phyloP scores from a whole-genome alignment of 208 protist species.

The Trypanosoma mega region DNA sequence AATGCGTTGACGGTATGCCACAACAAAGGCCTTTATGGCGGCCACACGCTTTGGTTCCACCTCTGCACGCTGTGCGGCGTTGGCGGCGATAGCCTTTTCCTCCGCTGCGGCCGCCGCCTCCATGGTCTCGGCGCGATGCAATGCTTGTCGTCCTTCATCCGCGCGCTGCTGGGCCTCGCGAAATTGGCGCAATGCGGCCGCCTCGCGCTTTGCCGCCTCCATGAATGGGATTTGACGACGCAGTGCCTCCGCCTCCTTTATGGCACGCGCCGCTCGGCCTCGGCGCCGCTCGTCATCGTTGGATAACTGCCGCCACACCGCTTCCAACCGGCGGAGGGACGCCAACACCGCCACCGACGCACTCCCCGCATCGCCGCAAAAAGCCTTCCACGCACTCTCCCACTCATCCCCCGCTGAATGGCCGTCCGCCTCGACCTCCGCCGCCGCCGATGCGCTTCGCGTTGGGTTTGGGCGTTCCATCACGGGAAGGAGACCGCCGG shows the following conservation, averaged over 20 bases:
- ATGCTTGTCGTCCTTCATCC: not conserved
- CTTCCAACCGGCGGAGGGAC: not conserved
- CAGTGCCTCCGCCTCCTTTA: not conserved
- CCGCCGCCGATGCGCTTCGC: no score
- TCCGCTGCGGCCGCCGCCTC: no score
- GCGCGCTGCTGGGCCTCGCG: not conserved
- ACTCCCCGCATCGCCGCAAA: not conserved
- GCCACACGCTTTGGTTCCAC: no score
- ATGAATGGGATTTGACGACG: not conserved
- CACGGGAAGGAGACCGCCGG: no score
- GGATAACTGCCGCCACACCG: no score
- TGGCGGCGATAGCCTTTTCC: no score
- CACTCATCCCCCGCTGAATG: not conserved
- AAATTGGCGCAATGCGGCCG: not conserved
- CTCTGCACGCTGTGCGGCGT: no score
- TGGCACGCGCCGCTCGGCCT: no score
- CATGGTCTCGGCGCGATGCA: conserved; percentile 15
- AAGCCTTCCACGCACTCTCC: not conserved
- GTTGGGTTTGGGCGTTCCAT: no score
- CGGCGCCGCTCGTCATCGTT: no score
- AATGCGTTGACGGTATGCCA: no score
- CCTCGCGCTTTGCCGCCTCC: not conserved
- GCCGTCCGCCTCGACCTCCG: not conserved
- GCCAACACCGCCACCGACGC: not conserved
- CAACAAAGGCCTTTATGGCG: no score